These are phyloP conservation scores for Plasmodium vinckei DNA, from an alignment of 169 alveolate species.

Conservation along the genomic window DNA sequence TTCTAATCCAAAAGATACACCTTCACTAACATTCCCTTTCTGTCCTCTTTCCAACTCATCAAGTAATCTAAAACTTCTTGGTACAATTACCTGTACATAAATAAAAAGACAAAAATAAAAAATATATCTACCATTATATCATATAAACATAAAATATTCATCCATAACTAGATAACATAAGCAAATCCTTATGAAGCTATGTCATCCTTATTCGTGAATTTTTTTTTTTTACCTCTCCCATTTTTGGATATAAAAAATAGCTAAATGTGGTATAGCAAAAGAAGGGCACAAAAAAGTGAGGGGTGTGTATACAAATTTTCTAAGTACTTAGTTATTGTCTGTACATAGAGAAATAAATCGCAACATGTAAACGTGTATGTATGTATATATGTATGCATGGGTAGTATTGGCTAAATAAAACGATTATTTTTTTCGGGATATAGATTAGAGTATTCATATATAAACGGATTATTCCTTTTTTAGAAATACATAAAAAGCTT, in stretches of 20 bases:
- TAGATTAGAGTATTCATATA: too few species aligned
- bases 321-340: too few species aligned
- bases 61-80: slow-evolving; percentile 97
- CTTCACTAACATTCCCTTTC: slow-evolving; percentile 96
- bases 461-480: too few species aligned
- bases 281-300: not conserved
- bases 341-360: too few species aligned
- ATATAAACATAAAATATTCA: not conserved
- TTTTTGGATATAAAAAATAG: not conserved
- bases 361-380: not conserved
- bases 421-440: too few species aligned
- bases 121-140: not conserved
- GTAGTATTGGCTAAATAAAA: not conserved
- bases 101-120: slow-evolving; percentile 8
- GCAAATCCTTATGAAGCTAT: too few species aligned
- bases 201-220: not conserved
- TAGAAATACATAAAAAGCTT: too few species aligned
- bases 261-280: not conserved
- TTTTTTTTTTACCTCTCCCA: slow-evolving; percentile 19
- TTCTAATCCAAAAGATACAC: slow-evolving; percentile 96
- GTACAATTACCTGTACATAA: slow-evolving; percentile 89
- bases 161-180: too few species aligned
- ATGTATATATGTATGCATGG: not conserved
- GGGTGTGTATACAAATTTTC: not conserved
- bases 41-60: slow-evolving; percentile 98